Conservation (phyloP, 371 early-diverging fungal genomes). For the Apophysomyces elegans region DNA sequence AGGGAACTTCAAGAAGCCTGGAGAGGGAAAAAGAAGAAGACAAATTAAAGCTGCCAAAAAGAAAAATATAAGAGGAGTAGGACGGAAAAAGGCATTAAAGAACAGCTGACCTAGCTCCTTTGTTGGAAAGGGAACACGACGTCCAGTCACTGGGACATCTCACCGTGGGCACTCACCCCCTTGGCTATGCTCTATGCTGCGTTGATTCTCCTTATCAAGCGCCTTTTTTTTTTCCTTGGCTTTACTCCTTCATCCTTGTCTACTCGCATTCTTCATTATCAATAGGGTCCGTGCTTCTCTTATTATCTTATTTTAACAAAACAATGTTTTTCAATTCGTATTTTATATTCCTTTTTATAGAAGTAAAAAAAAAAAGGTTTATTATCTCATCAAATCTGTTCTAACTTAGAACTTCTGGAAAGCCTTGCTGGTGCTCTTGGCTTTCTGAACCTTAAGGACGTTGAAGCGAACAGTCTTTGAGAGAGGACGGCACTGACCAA, state of each 20-base stretch:
- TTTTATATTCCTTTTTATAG: too few species aligned
- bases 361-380: background rate
- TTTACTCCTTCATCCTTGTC: slow-evolving; percentile 4
- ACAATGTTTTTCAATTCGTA: background rate
- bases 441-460: slow-evolving; percentile 96
- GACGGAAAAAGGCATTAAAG: slow-evolving; percentile 2
- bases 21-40: slow-evolving; percentile 4
- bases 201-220: slow-evolving; percentile 1
- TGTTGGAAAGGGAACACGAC: slow-evolving; percentile 9
- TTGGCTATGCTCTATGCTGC: background rate
- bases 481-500: slow-evolving; percentile 98
- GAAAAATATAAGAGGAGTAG: slow-evolving; percentile 11
- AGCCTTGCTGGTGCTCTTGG: slow-evolving; percentile 88
- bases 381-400: slow-evolving; percentile 13
- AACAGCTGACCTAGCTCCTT: slow-evolving; percentile 9
- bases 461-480: slow-evolving; percentile 99
- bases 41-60: slow-evolving; percentile 10
- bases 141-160: slow-evolving; percentile 1
- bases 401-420: slow-evolving; percentile 93
- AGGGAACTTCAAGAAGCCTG: background rate
- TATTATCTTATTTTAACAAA: slow-evolving; percentile 8
- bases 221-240: background rate
- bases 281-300: slow-evolving; percentile 10
- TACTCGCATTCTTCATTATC: slow-evolving; percentile 1
- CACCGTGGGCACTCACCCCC: background rate